Conservation (phyloP, 306 rosid genomes). For the Fragaria ananassa region DNA sequence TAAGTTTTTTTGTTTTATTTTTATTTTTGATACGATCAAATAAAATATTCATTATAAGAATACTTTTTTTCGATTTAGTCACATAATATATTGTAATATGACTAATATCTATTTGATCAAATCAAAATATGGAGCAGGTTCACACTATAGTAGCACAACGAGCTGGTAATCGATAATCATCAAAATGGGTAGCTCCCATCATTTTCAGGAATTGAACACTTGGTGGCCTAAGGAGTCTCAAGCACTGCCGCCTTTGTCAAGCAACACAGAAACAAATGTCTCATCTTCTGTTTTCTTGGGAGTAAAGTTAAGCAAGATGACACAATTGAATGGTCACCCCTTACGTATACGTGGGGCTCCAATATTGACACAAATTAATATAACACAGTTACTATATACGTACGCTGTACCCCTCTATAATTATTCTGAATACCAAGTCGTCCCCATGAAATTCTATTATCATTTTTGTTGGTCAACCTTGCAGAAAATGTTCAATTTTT, state of each 20-base stretch:
- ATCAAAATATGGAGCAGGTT: background rate
- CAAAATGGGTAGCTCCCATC: background rate
- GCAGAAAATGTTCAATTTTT: background rate
- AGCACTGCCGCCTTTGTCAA: background rate
- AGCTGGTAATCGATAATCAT: background rate
- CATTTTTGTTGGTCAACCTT: background rate
- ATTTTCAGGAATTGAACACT: background rate
- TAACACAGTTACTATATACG: background rate
- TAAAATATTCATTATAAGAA: no score
- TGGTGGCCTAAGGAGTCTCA: background rate
- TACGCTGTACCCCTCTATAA: background rate
- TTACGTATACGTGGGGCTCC: constrained; percentile 17
- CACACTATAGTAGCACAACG: background rate
- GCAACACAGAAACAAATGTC: background rate
- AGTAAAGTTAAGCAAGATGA: background rate
- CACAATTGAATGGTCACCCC: constrained; percentile 11
- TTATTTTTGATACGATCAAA: no score
- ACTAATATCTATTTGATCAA: no score
- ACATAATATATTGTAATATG: no score
- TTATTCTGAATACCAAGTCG: background rate
- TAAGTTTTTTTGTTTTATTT: no score
- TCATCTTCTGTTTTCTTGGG: background rate
- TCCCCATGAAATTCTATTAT: background rate
- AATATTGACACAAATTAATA: background rate
- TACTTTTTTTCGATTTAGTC: no score